Percentiles rank a stretch among this genome's conserved stretches.
Evolutionary conservation across 192 early-diverging fungal species (phyloP).

Genomic region (Pecoramyces ruminantium): DNA sequence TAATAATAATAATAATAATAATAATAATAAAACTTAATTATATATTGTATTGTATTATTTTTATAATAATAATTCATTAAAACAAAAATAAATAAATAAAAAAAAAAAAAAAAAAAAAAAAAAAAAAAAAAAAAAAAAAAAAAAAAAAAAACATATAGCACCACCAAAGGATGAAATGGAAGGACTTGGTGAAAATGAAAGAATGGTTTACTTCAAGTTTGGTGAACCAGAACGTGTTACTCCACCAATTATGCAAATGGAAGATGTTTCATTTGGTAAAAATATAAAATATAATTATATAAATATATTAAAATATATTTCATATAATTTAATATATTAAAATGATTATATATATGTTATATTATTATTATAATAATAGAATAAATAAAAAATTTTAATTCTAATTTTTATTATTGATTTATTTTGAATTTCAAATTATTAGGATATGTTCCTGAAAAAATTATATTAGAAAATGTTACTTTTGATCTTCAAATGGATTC

Average conservation of each 20-base stretch:
- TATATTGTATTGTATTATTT: no score
- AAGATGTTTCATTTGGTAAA: conserved; percentile 57
- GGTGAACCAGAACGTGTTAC: conserved; percentile 82
- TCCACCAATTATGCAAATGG: conserved; percentile 93
- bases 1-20: not conserved
- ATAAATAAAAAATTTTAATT: no score
- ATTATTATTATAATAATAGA: no score
- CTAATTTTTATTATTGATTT: not conserved
- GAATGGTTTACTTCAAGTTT: conserved; percentile 74
- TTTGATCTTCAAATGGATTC: conserved; percentile 94
- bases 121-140: no score
- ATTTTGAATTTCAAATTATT: not conserved
- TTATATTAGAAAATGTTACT: conserved; percentile 69
- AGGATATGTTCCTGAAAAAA: conserved; percentile 59
- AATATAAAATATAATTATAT: no score
- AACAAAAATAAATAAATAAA: no score
- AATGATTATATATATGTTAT: no score
- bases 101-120: no score
- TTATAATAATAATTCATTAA: no score
- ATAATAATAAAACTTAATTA: not conserved
- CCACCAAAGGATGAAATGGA: conserved; percentile 51
- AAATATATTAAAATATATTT: no score
- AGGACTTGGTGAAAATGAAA: conserved; percentile 40
- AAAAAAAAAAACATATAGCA: conserved; percentile 2
- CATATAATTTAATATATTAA: no score